phyloP scores from a whole-genome alignment of 768 basidiomycete genomes.

The Flagelloscypha sp. region DNA sequence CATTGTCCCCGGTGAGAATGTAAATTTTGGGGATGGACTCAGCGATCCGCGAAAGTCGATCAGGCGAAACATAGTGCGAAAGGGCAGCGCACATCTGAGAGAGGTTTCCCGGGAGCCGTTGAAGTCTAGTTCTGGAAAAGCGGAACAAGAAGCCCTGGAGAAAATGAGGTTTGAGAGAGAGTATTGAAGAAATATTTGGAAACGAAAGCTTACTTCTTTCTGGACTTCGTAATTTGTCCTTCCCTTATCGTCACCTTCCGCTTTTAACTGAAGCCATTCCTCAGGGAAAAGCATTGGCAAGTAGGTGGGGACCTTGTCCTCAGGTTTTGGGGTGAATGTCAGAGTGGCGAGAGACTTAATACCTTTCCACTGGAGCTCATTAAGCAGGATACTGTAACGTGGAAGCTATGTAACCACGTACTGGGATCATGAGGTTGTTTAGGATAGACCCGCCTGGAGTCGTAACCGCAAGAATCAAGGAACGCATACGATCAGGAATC shows the following conservation, averaged over 20 bases:
- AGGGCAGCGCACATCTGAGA: conserved; percentile 68
- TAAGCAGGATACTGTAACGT: too few relatives aligned
- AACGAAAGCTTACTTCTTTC: conserved; percentile 31
- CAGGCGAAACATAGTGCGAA: conserved; percentile 50
- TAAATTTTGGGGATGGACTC: conserved; percentile 53
- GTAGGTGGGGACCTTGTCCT: conserved; percentile 39
- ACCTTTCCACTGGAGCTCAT: conserved; percentile 29
- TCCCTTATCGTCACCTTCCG: conserved; percentile 43
- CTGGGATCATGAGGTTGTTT: conserved; percentile 52
- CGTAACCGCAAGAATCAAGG: conserved; percentile 62
- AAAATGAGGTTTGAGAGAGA: neutral
- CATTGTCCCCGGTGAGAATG: conserved; percentile 62
- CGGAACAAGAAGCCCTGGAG: conserved; percentile 38
- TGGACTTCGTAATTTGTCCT: conserved; percentile 62
- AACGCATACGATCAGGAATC: conserved; percentile 59
- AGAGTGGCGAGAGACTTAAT: conserved; percentile 25
- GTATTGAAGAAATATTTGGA: neutral
- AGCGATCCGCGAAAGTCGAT: conserved; percentile 41
- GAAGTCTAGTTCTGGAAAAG: conserved; percentile 45
- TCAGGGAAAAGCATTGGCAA: conserved; percentile 52
- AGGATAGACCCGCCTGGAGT: conserved; percentile 53
- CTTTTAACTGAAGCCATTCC: conserved; percentile 51
- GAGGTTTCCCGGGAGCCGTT: conserved; percentile 50
- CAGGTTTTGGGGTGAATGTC: conserved; percentile 35
- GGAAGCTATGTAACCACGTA: too few relatives aligned